Conservation (phyloP, 2,329 filamentous ascomycete genomes). For the Clonostachys sp. region DNA sequence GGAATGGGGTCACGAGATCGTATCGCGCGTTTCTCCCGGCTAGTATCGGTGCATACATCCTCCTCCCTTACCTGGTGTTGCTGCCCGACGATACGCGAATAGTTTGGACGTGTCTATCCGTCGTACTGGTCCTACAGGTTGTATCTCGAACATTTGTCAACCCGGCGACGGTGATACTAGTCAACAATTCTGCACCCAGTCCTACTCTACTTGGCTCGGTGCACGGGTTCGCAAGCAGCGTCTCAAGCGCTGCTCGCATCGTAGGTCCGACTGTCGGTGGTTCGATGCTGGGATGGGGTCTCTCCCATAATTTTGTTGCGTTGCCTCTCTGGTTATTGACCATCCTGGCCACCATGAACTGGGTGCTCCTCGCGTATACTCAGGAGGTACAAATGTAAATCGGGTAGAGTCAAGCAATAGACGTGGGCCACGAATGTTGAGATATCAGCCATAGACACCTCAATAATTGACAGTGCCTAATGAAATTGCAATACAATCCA, state of each 20-base stretch:
- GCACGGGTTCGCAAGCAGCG: slow-evolving; percentile 14
- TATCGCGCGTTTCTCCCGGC: slow-evolving; percentile 12
- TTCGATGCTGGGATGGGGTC: slow-evolving; percentile 12
- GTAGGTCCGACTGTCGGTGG: slow-evolving; percentile 13
- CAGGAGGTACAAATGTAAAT: neutral
- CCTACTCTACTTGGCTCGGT: slow-evolving; percentile 11
- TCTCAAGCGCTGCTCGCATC: slow-evolving; percentile 12
- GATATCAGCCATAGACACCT: too few species aligned
- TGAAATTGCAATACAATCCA: too few species aligned
- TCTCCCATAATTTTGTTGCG: slow-evolving; percentile 10
- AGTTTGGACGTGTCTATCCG: slow-evolving; percentile 10
- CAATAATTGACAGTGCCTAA: too few species aligned
- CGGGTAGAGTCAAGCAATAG: too few species aligned
- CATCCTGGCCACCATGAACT: neutral
- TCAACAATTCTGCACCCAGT: slow-evolving; percentile 14
- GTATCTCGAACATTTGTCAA: slow-evolving; percentile 13
- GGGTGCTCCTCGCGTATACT: neutral
- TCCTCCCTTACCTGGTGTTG: slow-evolving; percentile 11
- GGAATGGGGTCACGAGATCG: slow-evolving; percentile 7
- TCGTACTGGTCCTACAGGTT: slow-evolving; percentile 10
- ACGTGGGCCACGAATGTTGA: too few species aligned
- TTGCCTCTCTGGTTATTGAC: slow-evolving; percentile 9
- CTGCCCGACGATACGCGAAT: slow-evolving; percentile 6
- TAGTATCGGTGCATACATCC: slow-evolving; percentile 11
- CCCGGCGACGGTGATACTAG: slow-evolving; percentile 15